These are phyloP conservation scores for Boeremia lycopersici DNA, from an alignment of 2,329 filamentous ascomycete species.

Conservation along the genomic window DNA sequence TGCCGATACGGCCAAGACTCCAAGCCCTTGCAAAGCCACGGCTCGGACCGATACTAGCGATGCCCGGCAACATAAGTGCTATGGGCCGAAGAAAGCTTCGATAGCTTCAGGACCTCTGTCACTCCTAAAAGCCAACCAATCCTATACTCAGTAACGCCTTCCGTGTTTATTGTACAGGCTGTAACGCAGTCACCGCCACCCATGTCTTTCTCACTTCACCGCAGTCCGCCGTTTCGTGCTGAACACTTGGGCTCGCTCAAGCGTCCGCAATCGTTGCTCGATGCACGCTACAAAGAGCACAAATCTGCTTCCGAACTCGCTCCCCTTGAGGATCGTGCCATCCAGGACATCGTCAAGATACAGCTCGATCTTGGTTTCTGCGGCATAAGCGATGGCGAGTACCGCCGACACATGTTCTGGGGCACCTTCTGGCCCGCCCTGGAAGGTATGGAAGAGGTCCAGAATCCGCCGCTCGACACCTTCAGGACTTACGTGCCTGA, in stretches of 20 bases:
- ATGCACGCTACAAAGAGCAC: conserved; percentile 60
- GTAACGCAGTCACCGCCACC: not conserved
- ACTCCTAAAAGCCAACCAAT: too few species aligned
- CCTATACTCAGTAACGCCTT: not conserved
- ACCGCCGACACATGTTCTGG: conserved; percentile 60
- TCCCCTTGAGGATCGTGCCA: conserved; percentile 66
- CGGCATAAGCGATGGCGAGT: conserved; percentile 71
- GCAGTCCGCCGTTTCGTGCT: conserved; percentile 67
- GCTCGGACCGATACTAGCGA: conserved; percentile 7
- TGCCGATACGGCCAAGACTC: conserved; percentile 10
- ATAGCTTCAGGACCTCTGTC: not conserved
- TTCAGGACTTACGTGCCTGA: conserved; percentile 65
- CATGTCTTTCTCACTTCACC: conserved; percentile 27
- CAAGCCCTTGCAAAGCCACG: not conserved
- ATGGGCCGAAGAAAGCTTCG: not conserved
- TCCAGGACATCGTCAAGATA: conserved; percentile 66
- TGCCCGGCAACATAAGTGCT: not conserved
- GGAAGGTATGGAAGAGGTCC: conserved; percentile 58
- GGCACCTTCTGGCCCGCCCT: conserved; percentile 59
- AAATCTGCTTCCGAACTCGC: conserved; percentile 63
- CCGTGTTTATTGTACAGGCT: not conserved
- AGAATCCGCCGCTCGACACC: conserved; percentile 55
- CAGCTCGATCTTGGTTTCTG: conserved; percentile 67
- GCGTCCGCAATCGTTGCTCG: conserved; percentile 65
- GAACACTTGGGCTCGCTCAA: conserved; percentile 74